Evolutionary conservation across 176 grass and related monocot genomes (phyloP).

Genomic region (Dactylis glomerata): DNA sequence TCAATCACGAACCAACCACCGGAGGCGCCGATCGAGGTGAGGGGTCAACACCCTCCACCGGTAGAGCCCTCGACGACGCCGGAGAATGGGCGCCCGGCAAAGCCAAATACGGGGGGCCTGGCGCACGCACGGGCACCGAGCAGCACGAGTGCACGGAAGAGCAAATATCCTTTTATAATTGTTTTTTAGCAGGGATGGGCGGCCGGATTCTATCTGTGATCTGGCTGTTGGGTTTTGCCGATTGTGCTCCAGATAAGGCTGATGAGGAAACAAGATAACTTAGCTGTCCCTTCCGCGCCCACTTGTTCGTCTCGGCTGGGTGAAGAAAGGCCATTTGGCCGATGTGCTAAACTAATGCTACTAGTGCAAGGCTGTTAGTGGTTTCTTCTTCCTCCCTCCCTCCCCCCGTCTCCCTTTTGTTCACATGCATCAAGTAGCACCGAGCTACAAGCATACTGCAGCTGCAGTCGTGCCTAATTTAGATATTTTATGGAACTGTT

Average conservation of each 20-base stretch:
- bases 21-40: no score
- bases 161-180: no score
- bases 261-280: slow-evolving; percentile 22
- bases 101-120: no score
- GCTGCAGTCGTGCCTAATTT: no score
- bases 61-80: no score
- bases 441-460: not conserved
- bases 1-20: no score
- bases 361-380: not conserved
- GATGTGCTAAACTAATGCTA: not conserved
- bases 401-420: not conserved
- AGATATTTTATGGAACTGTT: not conserved
- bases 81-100: no score
- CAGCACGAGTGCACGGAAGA: no score
- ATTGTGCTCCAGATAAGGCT: slow-evolving; percentile 37
- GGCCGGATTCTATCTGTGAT: slow-evolving; percentile 24
- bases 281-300: slow-evolving; percentile 10
- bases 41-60: no score
- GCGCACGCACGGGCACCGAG: no score
- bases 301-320: slow-evolving; percentile 17
- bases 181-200: not conserved
- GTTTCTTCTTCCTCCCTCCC: not conserved
- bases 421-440: not conserved
- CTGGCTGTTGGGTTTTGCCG: slow-evolving; percentile 7
- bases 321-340: not conserved